Base-by-base conservation (phyloP, 768 basidiomycete species). In the Ramaria rubella region DNA sequence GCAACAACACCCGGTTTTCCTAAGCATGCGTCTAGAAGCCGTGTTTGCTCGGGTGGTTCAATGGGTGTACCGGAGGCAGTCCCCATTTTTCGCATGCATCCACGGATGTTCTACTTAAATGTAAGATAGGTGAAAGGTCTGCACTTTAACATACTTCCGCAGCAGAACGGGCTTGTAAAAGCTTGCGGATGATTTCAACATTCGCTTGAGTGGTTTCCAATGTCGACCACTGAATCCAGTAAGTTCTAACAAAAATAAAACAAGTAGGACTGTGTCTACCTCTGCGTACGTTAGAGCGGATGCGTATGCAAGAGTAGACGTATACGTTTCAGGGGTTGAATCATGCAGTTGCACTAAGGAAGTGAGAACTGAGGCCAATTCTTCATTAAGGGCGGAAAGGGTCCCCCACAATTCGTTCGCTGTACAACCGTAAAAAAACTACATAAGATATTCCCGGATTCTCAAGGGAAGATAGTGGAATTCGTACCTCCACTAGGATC, bases 41-140 rank as follows among this genome's bases (percentile, higher is more conserved):
- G 69, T 0, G 92, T 94, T 69, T 99, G 96, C 67, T 87, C 83
- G 3, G 76, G 69, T 1, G 96, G 96, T 69, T 99, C 96, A 59
- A 99, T 94, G 17, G 90, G 87, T 5, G 94, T 93, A 17, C 74
- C 81, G 0, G 88, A 81, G 3, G 76, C 70, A 6, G 72, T 70
- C 23, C 95, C 92, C 92, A 98, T 94, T 58, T 79, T 72, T 57
- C 85, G 83, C 88, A 97, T 94, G 54, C 82, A 78, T 17, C 65
- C 68, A 19, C 95, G 87, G 43, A 94, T 89, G 48, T 73, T 76
- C 91, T 94, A 58, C 33, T 21, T 7, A n/a, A 14, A 57, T 8
- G 17, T 34, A 33, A 60, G n/a, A 30, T 26, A 23, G n/a, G 44
- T 12, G n/a, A 26, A 29, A 27, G 42, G 14, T 14, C 65, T 65